These are phyloP conservation scores for Boletus patriciae DNA, from an alignment of 768 basidiomycete species.

Conservation along the genomic window DNA sequence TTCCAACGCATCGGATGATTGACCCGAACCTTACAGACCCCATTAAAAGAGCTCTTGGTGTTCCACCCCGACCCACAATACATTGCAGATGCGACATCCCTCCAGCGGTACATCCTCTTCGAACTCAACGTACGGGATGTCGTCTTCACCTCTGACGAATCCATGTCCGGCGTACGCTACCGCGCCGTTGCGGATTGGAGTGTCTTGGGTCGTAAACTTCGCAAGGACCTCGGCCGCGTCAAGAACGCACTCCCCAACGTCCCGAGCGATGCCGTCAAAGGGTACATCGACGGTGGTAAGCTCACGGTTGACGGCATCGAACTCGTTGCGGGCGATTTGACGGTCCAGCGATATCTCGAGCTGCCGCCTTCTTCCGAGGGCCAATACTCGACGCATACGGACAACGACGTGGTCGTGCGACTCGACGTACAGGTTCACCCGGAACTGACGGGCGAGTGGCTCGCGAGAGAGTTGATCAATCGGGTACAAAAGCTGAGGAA, in stretches of 20 bases:
- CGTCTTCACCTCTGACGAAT: slow-evolving; percentile 86
- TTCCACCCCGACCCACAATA: slow-evolving; percentile 89
- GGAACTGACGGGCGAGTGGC: slow-evolving; percentile 84
- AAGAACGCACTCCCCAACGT: slow-evolving; percentile 83
- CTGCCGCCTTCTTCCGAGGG: slow-evolving; percentile 58
- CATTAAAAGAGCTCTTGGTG: slow-evolving; percentile 86
- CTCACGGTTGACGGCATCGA: slow-evolving; percentile 87
- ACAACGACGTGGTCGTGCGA: slow-evolving; percentile 92
- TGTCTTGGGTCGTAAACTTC: slow-evolving; percentile 89
- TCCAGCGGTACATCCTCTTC: slow-evolving; percentile 87
- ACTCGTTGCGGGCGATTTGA: slow-evolving; percentile 86
- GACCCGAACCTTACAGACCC: slow-evolving; percentile 55
- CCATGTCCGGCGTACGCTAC: slow-evolving; percentile 83
- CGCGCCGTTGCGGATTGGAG: slow-evolving; percentile 92
- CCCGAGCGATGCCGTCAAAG: slow-evolving; percentile 79
- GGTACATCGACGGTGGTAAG: slow-evolving; percentile 70
- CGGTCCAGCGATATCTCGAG: slow-evolving; percentile 90
- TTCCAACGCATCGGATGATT: neutral
- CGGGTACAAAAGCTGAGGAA: slow-evolving; percentile 95
- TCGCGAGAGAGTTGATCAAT: slow-evolving; percentile 87
- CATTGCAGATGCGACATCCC: slow-evolving; percentile 78
- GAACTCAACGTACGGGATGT: slow-evolving; percentile 95
- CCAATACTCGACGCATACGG: slow-evolving; percentile 80
- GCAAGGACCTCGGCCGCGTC: slow-evolving; percentile 88
- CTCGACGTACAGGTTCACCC: slow-evolving; percentile 87